Percentiles rank a stretch among this genome's conserved stretches.
These are phyloP conservation scores for Brassica nigra DNA, from an alignment of 345 rosid genomes.

Conservation along the genomic window DNA sequence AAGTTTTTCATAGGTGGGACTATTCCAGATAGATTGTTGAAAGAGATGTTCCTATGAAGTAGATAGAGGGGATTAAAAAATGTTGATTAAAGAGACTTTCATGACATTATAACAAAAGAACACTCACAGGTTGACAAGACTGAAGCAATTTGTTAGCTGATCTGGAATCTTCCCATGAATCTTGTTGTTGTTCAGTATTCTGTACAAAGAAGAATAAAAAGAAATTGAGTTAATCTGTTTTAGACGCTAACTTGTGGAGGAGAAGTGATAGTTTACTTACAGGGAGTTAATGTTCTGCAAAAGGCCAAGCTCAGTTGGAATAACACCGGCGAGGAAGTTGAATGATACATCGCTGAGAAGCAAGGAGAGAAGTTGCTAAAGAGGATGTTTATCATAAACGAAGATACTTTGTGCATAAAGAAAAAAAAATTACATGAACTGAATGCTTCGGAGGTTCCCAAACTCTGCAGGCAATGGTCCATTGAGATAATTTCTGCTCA, in stretches of 20 bases:
- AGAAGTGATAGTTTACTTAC: conserved; percentile 49
- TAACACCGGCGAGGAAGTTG: conserved; percentile 65
- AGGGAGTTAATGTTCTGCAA: conserved; percentile 75
- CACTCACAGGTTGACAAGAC: conserved; percentile 63
- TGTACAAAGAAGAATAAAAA: conserved; percentile 21
- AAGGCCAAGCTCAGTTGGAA: conserved; percentile 82
- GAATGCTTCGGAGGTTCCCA: conserved; percentile 83
- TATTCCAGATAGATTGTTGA: conserved; percentile 84
- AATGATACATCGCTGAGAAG: conserved; percentile 68
- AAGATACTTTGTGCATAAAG: not conserved
- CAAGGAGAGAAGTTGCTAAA: not conserved
- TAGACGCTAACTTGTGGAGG: not conserved
- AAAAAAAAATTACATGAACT: conserved; percentile 49
- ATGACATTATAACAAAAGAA: not conserved
- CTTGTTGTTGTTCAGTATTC: conserved; percentile 73
- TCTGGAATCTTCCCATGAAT: conserved; percentile 80
- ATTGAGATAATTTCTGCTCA: conserved; percentile 66
- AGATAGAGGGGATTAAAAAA: not conserved
- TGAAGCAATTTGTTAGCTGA: conserved; percentile 81
- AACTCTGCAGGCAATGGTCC: conserved; percentile 73
- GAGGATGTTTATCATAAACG: not conserved
- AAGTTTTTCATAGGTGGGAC: conserved; percentile 69
- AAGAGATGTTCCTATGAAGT: conserved; percentile 67
- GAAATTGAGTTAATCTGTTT: not conserved
- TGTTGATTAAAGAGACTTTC: not conserved